Base-by-base conservation (phyloP, 768 basidiomycete species). In the Russula compacta region DNA sequence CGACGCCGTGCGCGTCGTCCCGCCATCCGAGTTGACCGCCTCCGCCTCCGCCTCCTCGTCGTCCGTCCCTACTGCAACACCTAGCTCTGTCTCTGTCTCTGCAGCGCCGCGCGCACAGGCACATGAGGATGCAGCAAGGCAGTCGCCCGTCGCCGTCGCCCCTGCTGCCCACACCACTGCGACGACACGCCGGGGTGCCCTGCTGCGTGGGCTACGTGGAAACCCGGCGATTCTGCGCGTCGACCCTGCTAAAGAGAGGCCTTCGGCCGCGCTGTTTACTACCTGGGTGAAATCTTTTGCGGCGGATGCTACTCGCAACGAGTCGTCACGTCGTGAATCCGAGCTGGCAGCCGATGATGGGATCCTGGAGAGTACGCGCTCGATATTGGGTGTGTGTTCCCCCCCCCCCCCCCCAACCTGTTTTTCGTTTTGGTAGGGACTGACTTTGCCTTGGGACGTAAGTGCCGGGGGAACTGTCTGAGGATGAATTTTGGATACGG, bases 1-100 rank as follows among this genome's bases (percentile, higher is more conserved):
- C 55, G 94, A 98, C 53, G 92, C 91, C 11, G 92, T 98, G 67
- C 95, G 94, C 71, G 87, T 97, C 53, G 78, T 98, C 14, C 95
- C 94, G 0, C 94, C 94, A 1, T 85, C 88, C 40, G 80, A 80
- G 47, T 74, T 42, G 7, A 4, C 43, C 8, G 29, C 24, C 35
- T 46, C 35, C 1, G 1, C 33, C 0, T 24, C 50, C 7, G 6
- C 64, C 14, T 61, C 24, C 24, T 29, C 24, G 24, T 29, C 24
- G 24, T 29, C 24, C 24, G 24, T 3, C 3, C 24, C 3, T 29
- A 29, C 24, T 29, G 24, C 3, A 29, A 29, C 24, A 29, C 24
- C 24, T 29, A 1, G 2, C 24, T 29, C 43, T 9, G 29, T n/a
- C 35, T 46, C 50, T 7, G 11, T 63, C 14, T 61, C 66, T 8